These are phyloP conservation scores for Magnolia kwangsiensis DNA, from an alignment of 164 flowering plant species.

Conservation along the genomic window DNA sequence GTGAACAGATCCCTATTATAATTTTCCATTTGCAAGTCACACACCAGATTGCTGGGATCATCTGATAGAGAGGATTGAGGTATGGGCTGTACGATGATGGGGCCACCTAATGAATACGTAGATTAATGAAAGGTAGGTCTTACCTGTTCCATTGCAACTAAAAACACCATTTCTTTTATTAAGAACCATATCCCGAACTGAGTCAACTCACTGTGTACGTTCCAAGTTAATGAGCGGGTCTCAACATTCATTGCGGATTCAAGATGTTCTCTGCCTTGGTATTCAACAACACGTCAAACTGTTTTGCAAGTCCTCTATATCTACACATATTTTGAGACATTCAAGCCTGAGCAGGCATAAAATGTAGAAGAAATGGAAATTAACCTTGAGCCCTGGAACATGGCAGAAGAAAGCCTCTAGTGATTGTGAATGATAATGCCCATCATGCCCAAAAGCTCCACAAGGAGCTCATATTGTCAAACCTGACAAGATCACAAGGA, in stretches of 20 bases:
- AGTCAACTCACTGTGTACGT: not conserved
- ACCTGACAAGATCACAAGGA: conserved; percentile 41
- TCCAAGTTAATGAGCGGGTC: not conserved
- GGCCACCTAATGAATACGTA: not conserved
- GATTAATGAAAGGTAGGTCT: not conserved
- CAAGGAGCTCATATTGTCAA: conserved; percentile 92
- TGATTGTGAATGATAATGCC: conserved; percentile 97
- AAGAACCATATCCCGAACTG: not conserved
- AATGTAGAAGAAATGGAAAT: not conserved
- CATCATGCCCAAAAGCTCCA: conserved; percentile 99
- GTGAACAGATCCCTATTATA: too few species aligned
- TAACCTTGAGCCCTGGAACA: conserved; percentile 93
- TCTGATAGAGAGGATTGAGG: too few species aligned
- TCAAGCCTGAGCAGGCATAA: not conserved
- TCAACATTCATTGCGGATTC: not conserved
- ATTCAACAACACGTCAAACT: not conserved
- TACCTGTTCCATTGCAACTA: not conserved
- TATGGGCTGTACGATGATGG: not conserved
- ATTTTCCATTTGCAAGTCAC: not conserved
- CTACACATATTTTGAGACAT: not conserved
- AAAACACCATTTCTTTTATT: not conserved
- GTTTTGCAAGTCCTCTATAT: not conserved
- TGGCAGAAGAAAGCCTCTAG: conserved; percentile 99
- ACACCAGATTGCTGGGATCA: not conserved
- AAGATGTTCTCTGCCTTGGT: not conserved